phyloP scores from a whole-genome alignment of 768 basidiomycete species.

The Tylopilus cervinicoccineus region DNA sequence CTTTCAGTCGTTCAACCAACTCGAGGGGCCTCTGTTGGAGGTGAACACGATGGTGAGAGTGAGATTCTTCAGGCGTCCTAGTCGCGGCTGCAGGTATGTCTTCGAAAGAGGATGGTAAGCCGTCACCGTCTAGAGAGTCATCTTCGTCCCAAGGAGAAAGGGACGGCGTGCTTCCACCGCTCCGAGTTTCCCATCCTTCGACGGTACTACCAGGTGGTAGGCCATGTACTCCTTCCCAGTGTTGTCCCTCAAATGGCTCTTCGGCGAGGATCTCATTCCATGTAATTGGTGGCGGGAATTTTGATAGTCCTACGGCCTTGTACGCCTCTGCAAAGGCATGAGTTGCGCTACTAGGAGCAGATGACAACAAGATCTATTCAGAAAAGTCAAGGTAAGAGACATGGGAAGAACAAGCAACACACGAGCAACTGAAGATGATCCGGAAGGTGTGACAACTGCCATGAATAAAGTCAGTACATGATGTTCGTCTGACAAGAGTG shows the following conservation, averaged over 20 bases:
- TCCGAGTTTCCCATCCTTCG: slow-evolving; percentile 42
- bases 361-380: slow-evolving; percentile 52
- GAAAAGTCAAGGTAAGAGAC: slow-evolving; percentile 1
- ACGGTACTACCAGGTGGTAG: slow-evolving; percentile 45
- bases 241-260: slow-evolving; percentile 82
- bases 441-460: slow-evolving; percentile 59
- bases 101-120: slow-evolving; percentile 9
- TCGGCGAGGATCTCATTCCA: slow-evolving; percentile 80
- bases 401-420: slow-evolving; percentile 18
- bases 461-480: neutral
- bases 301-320: slow-evolving; percentile 35
- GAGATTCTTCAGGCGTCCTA: neutral
- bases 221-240: slow-evolving; percentile 75
- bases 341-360: slow-evolving; percentile 47
- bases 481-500: neutral
- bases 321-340: slow-evolving; percentile 51
- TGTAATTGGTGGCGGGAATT: slow-evolving; percentile 43
- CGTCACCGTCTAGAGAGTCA: slow-evolving; percentile 29
- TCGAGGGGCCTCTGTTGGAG: slow-evolving; percentile 34
- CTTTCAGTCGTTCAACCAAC: slow-evolving; percentile 58
- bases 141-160: slow-evolving; percentile 64
- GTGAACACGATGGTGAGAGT: neutral
- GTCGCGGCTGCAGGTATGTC: slow-evolving; percentile 7
- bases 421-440: slow-evolving; percentile 75
- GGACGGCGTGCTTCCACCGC: slow-evolving; percentile 60